phyloP scores from a whole-genome alignment of 768 basidiomycete genomes.

The Collybia mongolica region DNA sequence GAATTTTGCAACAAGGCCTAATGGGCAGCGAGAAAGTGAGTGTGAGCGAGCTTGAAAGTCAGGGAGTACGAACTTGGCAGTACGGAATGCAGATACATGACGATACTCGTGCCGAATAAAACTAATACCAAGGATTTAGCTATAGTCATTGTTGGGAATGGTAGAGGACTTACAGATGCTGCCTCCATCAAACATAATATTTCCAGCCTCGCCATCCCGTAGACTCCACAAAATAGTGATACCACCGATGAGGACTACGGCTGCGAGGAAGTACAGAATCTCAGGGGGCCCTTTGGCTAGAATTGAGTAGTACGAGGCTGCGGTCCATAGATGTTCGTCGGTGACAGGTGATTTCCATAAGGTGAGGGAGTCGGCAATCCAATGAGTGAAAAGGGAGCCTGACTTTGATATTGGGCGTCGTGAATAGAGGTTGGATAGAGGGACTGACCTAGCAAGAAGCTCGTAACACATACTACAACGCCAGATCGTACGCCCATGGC shows the following conservation, averaged over 20 bases:
- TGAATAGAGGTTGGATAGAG: neutral
- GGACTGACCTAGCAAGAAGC: conserved; percentile 72
- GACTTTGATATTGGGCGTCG: neutral
- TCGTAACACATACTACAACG: conserved; percentile 73
- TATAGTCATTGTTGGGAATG: neutral
- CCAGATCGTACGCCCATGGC: conserved; percentile 71
- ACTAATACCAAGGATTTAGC: conserved; percentile 41
- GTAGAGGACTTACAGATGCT: conserved; percentile 66
- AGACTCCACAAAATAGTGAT: conserved; percentile 76
- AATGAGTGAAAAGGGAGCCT: conserved; percentile 86
- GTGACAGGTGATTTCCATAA: conserved; percentile 87
- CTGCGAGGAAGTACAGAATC: conserved; percentile 56
- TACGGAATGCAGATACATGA: conserved; percentile 75
- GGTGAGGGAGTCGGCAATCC: conserved; percentile 91
- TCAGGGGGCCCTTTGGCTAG: conserved; percentile 63
- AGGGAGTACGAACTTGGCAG: conserved; percentile 62
- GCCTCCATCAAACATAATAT: conserved; percentile 90
- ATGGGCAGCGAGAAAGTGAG: conserved; percentile 1
- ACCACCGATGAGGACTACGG: conserved; percentile 57
- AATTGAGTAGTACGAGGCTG: conserved; percentile 80
- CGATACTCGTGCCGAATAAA: conserved; percentile 68
- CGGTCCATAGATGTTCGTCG: conserved; percentile 81
- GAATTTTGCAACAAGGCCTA: conserved; percentile 64
- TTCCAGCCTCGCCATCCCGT: conserved; percentile 73
- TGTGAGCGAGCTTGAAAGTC: conserved; percentile 1